Percentiles rank a stretch among this genome's conserved stretches.
Conservation (phyloP, 257 asterid genomes). For the Nyctanthes arbortristis region DNA sequence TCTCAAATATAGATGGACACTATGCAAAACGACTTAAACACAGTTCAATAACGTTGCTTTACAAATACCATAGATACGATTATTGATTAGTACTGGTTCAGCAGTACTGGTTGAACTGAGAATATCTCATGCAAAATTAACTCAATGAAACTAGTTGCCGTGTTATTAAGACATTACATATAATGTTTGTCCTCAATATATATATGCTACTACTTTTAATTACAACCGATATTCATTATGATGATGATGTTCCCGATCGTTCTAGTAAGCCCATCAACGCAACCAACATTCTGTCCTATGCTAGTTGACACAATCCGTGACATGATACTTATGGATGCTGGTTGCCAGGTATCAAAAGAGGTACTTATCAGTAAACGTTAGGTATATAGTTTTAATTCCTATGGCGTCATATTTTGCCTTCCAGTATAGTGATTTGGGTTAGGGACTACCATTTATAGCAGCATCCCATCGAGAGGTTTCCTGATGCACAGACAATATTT, state of each 20-base stretch:
- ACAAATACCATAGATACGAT: constrained; percentile 8
- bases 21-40: background rate
- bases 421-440: background rate
- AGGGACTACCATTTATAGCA: background rate
- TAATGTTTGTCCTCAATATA: background rate
- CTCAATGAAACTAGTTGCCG: background rate
- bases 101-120: background rate
- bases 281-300: too few species aligned
- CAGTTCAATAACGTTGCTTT: background rate
- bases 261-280: too few species aligned
- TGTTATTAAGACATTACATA: background rate
- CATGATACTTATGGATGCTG: background rate
- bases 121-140: background rate
- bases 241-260: background rate
- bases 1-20: background rate
- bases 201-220: background rate
- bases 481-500: background rate
- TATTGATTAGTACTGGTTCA: background rate
- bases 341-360: background rate
- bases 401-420: background rate
- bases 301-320: background rate
- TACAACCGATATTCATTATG: background rate
- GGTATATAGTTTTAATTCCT: background rate
- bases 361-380: background rate
- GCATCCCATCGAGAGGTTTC: background rate